Conservation (phyloP, 345 rosid species). For the Gynandropsis gynandra region DNA sequence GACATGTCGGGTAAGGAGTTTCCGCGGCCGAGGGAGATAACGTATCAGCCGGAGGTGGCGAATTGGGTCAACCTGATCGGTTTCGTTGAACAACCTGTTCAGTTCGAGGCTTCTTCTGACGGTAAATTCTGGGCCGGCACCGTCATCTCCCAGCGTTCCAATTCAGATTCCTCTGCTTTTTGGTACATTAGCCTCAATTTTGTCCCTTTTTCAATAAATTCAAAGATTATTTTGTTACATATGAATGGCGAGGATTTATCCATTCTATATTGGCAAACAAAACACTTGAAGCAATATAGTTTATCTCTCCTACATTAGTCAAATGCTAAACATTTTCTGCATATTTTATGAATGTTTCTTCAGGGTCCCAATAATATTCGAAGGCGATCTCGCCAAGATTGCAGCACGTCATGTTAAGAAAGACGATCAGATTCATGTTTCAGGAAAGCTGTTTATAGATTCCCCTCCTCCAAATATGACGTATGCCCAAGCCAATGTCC, state of each 20-base stretch:
- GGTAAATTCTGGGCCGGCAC: slow-evolving; percentile 57
- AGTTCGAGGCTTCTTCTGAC: slow-evolving; percentile 38
- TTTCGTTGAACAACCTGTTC: slow-evolving; percentile 39
- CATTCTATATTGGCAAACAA: too few relatives aligned
- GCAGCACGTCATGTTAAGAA: slow-evolving; percentile 52
- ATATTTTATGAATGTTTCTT: not conserved
- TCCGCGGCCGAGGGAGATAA: slow-evolving; percentile 45
- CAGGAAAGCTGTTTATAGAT: slow-evolving; percentile 50
- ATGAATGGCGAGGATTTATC: too few relatives aligned
- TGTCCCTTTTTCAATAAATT: not conserved
- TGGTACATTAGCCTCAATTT: slow-evolving; percentile 14
- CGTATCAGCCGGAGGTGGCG: slow-evolving; percentile 41
- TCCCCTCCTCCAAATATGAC: slow-evolving; percentile 37
- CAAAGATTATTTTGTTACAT: too few relatives aligned
- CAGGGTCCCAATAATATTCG: slow-evolving; percentile 76
- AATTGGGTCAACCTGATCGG: slow-evolving; percentile 54
- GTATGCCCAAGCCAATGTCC: slow-evolving; percentile 38
- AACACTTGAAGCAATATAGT: too few relatives aligned
- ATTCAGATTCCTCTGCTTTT: slow-evolving; percentile 34
- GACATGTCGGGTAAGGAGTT: slow-evolving; percentile 9
- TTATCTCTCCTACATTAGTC: too few relatives aligned
- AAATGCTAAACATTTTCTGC: too few relatives aligned
- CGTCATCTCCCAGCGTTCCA: slow-evolving; percentile 36
- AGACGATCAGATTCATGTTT: slow-evolving; percentile 52
- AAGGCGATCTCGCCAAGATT: slow-evolving; percentile 73